Percentiles rank a stretch among this genome's conserved stretches.
Conservation (phyloP, 2,329 filamentous ascomycete species). For the Didymosphaeria variabile region DNA sequence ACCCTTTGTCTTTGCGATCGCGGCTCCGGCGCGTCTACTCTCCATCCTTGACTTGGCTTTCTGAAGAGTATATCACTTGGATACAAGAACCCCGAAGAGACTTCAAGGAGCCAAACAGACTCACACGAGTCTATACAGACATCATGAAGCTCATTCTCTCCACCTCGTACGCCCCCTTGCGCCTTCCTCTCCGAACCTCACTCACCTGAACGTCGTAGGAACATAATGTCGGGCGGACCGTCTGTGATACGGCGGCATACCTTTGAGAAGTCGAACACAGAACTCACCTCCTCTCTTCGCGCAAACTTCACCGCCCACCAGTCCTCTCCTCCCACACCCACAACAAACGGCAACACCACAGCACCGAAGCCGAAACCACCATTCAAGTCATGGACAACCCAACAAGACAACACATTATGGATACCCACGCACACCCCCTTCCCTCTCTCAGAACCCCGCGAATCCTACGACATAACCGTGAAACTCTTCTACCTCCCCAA, state of each 20-base stretch:
- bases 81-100: background rate
- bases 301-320: conserved; percentile 82
- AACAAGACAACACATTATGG: conserved; percentile 64
- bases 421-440: conserved; percentile 77
- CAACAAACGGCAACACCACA: conserved; percentile 45
- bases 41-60: background rate
- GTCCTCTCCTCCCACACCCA: conserved; percentile 57
- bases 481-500: conserved; percentile 92
- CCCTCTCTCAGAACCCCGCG: conserved; percentile 80
- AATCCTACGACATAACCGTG: conserved; percentile 91
- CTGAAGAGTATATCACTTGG: background rate
- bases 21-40: background rate
- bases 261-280: conserved; percentile 86
- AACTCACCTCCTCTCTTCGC: conserved; percentile 87
- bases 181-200: conserved; percentile 3
- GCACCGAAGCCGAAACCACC: conserved; percentile 47
- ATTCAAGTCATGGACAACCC: conserved; percentile 73
- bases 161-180: conserved; percentile 74
- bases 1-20: background rate
- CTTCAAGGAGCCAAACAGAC: background rate
- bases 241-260: conserved; percentile 83
- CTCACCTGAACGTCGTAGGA: conserved; percentile 66
- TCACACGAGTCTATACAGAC: background rate
- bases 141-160: conserved; percentile 86
- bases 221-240: conserved; percentile 84